These are phyloP conservation scores for Entophlyctis luteolus DNA, from an alignment of 192 early-diverging fungal genomes.

Conservation along the genomic window DNA sequence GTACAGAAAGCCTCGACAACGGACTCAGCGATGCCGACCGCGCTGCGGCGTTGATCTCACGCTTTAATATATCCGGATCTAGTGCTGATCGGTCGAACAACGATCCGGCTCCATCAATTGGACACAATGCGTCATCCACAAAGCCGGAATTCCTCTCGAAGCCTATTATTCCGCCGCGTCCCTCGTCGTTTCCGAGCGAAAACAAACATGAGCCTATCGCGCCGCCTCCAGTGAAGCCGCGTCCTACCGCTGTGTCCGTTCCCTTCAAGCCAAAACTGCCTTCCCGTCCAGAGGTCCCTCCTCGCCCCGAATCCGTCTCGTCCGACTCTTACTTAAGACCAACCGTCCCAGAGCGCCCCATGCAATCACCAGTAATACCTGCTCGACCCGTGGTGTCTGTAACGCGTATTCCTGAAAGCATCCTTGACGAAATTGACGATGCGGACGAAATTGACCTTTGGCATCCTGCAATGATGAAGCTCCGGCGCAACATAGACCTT, in stretches of 20 bases:
- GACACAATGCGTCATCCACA: too few species aligned
- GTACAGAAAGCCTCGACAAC: too few species aligned
- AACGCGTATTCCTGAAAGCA: not conserved
- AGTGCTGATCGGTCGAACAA: too few species aligned
- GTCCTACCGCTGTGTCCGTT: not conserved
- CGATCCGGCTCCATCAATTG: too few species aligned
- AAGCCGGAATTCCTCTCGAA: too few species aligned
- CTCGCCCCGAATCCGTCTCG: not conserved
- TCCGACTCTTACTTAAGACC: not conserved
- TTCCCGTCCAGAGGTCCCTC: not conserved
- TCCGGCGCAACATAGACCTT: not conserved
- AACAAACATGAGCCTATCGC: too few species aligned
- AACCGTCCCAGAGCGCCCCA: not conserved
- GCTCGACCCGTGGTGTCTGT: too few species aligned
- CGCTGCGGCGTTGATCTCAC: too few species aligned
- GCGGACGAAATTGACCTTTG: not conserved
- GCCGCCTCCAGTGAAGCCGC: not conserved
- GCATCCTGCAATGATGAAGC: slow-evolving; percentile 2
- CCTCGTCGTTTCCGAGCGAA: too few species aligned
- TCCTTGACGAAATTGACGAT: not conserved
- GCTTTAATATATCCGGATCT: too few species aligned
- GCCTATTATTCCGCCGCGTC: too few species aligned
- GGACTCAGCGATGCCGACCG: too few species aligned
- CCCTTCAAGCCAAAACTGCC: not conserved
- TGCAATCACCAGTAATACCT: not conserved